Base-by-base conservation (phyloP, 192 early-diverging fungal genomes). In the Podila epicladia region DNA sequence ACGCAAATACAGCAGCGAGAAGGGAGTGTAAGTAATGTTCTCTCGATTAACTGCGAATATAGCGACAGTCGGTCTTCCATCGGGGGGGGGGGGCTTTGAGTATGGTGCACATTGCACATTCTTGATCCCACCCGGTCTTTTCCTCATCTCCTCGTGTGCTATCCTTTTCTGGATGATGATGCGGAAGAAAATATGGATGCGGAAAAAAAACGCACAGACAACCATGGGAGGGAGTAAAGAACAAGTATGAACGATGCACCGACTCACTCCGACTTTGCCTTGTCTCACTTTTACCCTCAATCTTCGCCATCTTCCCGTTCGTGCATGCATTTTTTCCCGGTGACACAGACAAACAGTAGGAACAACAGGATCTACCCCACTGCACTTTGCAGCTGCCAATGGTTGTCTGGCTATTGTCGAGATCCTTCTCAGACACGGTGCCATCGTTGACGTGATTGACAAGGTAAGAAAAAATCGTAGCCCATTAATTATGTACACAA, bases 371-470 rank as follows among this genome's bases (percentile, higher is more conserved):
- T 92, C 94, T 9, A 95, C 96, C 4, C 89, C 94, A 31, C 72
- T 97, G 64, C 96, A 97, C 75, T 91, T 93, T 83, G 95, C 95
- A n/a, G 90, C 92, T 45, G 95, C 94, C 26, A 92, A 92, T 60
- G 91, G 92, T 0, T 92, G 90, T 69, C 70, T 84, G 0, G 82
- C 84, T 13, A 88, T 91, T 50, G 86, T 91, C 0, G 87, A 91
- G 35, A 74, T 88, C 17, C 79, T 96, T 29, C 72, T 97, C 33
- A 61, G 83, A 32, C 82, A 88, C 41, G 89, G 91, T 13, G 93
- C 92, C 7, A 83, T 77, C 12, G 74, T 87, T 5, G 87, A 93
- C 17, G 67, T 91, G 28, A 84, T 75, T 38, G 92, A 93, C 67
- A 89, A 89, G 62, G 77, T 80, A 53, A 32, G 57, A 9, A 29